Percentiles rank a stretch among this genome's conserved stretches.
These are phyloP conservation scores for Cynanchum wilfordii DNA, from an alignment of 257 asterid genomes.

Conservation along the genomic window DNA sequence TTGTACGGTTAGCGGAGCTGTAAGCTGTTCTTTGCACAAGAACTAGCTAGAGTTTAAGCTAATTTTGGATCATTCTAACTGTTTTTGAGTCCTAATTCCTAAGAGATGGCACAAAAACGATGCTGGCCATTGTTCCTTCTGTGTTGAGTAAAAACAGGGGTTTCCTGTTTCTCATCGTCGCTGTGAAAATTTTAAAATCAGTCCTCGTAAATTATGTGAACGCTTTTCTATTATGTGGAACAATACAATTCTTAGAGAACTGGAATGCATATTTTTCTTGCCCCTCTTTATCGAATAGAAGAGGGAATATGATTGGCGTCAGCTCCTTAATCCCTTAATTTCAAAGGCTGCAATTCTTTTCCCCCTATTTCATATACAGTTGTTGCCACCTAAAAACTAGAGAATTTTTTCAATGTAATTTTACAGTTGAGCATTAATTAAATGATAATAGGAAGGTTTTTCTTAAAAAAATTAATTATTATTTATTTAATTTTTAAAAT, in stretches of 20 bases:
- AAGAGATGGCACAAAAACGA: background rate
- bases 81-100: background rate
- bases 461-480: no score
- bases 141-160: background rate
- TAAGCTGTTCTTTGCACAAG: background rate
- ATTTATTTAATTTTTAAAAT: background rate
- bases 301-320: background rate
- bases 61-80: background rate
- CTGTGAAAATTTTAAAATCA: background rate
- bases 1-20: background rate
- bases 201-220: background rate
- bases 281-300: no score
- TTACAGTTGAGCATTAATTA: no score
- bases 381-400: no score
- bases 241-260: background rate
- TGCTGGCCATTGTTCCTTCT: background rate
- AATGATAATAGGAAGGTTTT: background rate
- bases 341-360: background rate
- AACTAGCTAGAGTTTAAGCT: background rate
- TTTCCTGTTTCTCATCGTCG: background rate
- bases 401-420: no score
- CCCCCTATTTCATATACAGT: no score
- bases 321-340: background rate
- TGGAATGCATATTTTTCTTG: background rate
- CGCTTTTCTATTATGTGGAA: background rate